A percentile compares a stretch with the other conserved stretches of the same genome.
Evolutionary conservation across 2,329 filamentous ascomycete genomes (phyloP).

Genomic region (Knoxdaviesia proteae): DNA sequence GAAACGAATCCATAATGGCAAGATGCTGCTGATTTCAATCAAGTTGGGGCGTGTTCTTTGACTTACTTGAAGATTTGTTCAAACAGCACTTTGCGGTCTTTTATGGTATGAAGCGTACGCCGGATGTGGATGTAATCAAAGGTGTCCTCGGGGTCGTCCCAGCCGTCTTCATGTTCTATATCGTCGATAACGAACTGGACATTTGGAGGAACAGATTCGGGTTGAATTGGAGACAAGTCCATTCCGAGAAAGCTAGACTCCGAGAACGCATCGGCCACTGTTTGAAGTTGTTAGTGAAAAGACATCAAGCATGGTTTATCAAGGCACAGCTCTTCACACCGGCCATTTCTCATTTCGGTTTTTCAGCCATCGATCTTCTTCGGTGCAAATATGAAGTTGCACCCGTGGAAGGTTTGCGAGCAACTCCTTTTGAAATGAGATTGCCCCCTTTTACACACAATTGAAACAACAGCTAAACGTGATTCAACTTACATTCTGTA

Average conservation of each 20-base stretch:
- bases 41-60: too few relatives aligned
- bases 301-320: not conserved
- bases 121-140: conserved; percentile 30
- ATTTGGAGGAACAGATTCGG: conserved; percentile 27
- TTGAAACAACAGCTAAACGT: too few relatives aligned
- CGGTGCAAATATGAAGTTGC: too few relatives aligned
- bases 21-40: too few relatives aligned
- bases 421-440: too few relatives aligned
- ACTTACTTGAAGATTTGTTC: conserved; percentile 20
- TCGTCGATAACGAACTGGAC: conserved; percentile 30
- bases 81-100: conserved; percentile 19
- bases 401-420: too few relatives aligned
- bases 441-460: too few relatives aligned
- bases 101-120: conserved; percentile 22
- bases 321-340: not conserved
- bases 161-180: conserved; percentile 27
- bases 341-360: too few relatives aligned
- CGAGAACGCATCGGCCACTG: conserved; percentile 27
- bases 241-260: conserved; percentile 22
- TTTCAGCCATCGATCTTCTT: too few relatives aligned
- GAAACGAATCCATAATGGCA: not conserved
- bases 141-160: conserved; percentile 21
- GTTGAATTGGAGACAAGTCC: conserved; percentile 31
- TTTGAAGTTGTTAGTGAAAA: conserved; percentile 7
- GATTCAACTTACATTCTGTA: conserved; percentile 22